phyloP scores from a whole-genome alignment of 441 rosid species.

The Raphanus hybrid region DNA sequence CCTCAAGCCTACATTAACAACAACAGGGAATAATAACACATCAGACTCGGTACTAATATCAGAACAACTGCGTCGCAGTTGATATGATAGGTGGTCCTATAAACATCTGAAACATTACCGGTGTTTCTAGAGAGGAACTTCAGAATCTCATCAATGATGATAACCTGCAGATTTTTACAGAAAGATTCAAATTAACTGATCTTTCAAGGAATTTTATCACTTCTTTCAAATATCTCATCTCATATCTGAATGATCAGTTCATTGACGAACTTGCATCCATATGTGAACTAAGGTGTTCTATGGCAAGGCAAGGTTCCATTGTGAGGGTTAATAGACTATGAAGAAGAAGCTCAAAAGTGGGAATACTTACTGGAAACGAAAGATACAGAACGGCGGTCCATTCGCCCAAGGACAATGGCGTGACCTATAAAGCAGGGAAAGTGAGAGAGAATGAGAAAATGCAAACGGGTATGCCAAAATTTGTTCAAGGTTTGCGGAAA shows the following conservation, averaged over 20 bases:
- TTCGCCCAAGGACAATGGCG: constrained; percentile 93
- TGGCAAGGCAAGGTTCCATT: constrained; percentile 6
- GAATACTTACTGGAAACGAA: constrained; percentile 88
- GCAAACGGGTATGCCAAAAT: constrained; percentile 7
- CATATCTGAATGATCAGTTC: constrained; percentile 13
- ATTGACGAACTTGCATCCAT: constrained; percentile 19
- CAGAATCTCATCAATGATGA: constrained; percentile 88
- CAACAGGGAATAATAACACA: constrained; percentile 22
- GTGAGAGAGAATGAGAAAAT: constrained; percentile 25
- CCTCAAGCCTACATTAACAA: constrained; percentile 60
- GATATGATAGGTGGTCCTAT: background rate
- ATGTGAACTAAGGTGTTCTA: constrained; percentile 12
- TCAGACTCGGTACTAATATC: constrained; percentile 5
- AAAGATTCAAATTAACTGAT: background rate
- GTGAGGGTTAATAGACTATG: constrained; percentile 17
- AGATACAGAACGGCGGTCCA: constrained; percentile 89
- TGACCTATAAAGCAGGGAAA: constrained; percentile 66
- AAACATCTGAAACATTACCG: constrained; percentile 28
- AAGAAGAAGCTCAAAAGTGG: constrained; percentile 5
- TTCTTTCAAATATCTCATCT: background rate
- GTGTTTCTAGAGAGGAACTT: constrained; percentile 93
- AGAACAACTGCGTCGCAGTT: constrained; percentile 15
- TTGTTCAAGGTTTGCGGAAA: constrained; percentile 22
- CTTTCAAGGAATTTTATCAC: background rate
- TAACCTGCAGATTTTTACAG: constrained; percentile 61